phyloP scores from a whole-genome alignment of 2,329 filamentous ascomycete genomes.

The Sclerotinia spermophila region DNA sequence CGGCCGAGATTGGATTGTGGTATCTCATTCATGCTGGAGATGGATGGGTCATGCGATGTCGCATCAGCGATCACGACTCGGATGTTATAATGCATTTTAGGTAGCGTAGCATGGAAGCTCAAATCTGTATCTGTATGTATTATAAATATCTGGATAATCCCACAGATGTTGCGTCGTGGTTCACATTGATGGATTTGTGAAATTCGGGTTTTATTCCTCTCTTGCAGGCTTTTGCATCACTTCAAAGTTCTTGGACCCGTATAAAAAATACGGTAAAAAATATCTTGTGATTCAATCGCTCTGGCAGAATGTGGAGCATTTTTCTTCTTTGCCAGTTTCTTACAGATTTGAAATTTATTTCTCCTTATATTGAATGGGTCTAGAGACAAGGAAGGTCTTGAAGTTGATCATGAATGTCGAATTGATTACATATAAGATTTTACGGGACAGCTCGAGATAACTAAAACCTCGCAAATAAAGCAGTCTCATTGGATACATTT shows the following conservation, averaged over 20 bases:
- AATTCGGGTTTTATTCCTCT: not conserved
- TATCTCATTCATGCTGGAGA: not conserved
- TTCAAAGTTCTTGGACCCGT: not conserved
- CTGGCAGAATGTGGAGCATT: not conserved
- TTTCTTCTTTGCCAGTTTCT: not conserved
- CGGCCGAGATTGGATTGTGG: not conserved
- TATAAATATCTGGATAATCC: not conserved
- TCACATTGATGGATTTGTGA: not conserved
- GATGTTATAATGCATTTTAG: conserved; percentile 2
- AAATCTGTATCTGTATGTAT: not conserved
- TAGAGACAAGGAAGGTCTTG: not conserved
- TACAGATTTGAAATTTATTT: not conserved
- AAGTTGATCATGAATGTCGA: not conserved
- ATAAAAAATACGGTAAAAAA: too few relatives aligned
- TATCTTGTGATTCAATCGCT: not conserved
- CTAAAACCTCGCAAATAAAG: not conserved
- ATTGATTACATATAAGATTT: not conserved
- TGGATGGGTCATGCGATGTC: not conserved
- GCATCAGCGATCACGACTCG: not conserved
- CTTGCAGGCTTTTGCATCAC: not conserved
- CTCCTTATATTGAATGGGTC: not conserved
- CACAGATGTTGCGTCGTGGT: not conserved
- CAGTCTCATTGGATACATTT: too few relatives aligned
- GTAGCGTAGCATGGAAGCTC: not conserved
- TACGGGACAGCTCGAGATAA: not conserved